Evolutionary conservation across 73 alveolate species (phyloP), one percentile per base, ranked within the genome.

Genomic region (Urostyla sp.): DNA sequence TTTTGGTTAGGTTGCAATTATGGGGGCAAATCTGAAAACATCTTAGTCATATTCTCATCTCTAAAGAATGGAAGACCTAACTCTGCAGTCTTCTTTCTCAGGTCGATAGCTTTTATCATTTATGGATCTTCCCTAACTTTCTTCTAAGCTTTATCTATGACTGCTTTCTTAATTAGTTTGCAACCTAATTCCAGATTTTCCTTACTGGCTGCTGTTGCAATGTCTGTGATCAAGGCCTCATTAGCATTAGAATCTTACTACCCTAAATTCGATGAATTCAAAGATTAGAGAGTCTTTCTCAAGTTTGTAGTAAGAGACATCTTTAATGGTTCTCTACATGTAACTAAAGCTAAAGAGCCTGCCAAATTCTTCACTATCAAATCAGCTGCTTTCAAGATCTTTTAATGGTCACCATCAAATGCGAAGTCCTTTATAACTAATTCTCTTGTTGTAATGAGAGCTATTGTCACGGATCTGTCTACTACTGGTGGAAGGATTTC

Each of bases 301-400:
- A 96, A 78, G 84, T 87, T 87, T 67, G 93, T 89, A 37, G 88
- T 72, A 46, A 94, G 80, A 36, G 95, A 84, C 87, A 90, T 92
- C 59, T 94, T 90, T 35, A 97, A 88, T 6, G 99, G 99, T 54
- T 97, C 99, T 86, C 95, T 95, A 69, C 99, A 97, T 0, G 99
- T 97, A 26, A 97, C 98, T 32, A 91, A 90, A 15, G 99, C 99
- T 44, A 97, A 88, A 15, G 96, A 84, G 0, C 99, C 99, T 23
- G 99, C 97, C 31, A 97, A 74, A 43, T 93, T 87, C 80, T 95
- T 57, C 13, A 95, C 95, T 30, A 94, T 95, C 74, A 87, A 72
- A 20, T 88, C 89, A n/a, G 99, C 96, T 0, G 99, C 99, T 28
- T 80, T 77, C 36, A 75, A 84, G 52, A 97, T 87, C 76, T 89